These are phyloP conservation scores for Pyrrhoderma lamaoense DNA, from an alignment of 1,284 basidiomycete genomes.

Conservation along the genomic window DNA sequence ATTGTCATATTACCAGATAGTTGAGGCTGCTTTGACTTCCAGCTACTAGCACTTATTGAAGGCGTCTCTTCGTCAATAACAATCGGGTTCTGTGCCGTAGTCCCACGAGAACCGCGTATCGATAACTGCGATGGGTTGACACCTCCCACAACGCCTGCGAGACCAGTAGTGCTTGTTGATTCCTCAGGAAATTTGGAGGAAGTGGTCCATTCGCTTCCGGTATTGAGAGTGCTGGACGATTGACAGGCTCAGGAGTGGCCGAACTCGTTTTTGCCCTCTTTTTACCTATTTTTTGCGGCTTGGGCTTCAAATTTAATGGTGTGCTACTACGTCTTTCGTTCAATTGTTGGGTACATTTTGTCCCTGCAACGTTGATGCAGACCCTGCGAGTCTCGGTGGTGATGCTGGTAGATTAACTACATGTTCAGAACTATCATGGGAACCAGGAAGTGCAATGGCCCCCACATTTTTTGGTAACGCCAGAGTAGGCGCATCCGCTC, in stretches of 20 bases:
- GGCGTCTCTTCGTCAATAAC: conserved; percentile 47
- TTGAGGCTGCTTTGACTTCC: conserved; percentile 16
- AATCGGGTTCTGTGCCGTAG: conserved; percentile 55
- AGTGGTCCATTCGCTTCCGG: conserved; percentile 52
- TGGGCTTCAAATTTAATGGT: background rate
- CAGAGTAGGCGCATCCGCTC: conserved; percentile 31
- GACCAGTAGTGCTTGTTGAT: conserved; percentile 58
- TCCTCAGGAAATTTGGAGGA: conserved; percentile 66
- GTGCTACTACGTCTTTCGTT: background rate
- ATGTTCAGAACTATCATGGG: conserved; percentile 79
- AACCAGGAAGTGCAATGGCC: conserved; percentile 93
- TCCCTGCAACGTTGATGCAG: background rate
- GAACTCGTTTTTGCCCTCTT: conserved; percentile 28
- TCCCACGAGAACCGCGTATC: conserved; percentile 38
- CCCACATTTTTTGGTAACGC: conserved; percentile 71
- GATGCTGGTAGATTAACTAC: conserved; percentile 66
- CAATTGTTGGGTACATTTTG: too few species aligned
- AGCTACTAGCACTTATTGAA: conserved; percentile 27
- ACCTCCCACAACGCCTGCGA: conserved; percentile 59
- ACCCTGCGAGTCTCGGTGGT: conserved; percentile 36
- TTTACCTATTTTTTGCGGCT: conserved; percentile 17
- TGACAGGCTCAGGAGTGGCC: conserved; percentile 30
- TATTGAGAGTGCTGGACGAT: conserved; percentile 44
- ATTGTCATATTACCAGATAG: conserved; percentile 30
- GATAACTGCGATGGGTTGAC: conserved; percentile 50